Conservation (phyloP, 2,329 filamentous ascomycete species). For the Xylariaceae sp. region DNA sequence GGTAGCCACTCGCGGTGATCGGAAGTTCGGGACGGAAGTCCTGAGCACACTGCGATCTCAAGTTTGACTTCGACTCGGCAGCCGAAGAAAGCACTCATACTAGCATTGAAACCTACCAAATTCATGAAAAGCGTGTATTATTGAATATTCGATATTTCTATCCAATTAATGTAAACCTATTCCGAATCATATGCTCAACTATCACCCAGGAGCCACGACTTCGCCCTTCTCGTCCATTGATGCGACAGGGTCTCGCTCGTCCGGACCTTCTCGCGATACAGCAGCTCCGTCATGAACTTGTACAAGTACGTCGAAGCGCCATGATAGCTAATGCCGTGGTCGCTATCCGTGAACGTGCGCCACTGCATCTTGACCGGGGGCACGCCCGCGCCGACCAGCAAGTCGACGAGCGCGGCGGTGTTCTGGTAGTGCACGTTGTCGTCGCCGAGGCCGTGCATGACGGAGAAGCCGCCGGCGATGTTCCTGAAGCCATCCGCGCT, state of each 20-base stretch:
- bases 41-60: no score
- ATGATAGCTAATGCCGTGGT: slow-evolving; percentile 64
- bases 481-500: slow-evolving; percentile 63
- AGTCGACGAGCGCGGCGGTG: slow-evolving; percentile 61
- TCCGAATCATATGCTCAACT: neutral
- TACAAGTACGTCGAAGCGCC: slow-evolving; percentile 60
- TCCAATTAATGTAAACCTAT: neutral
- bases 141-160: neutral
- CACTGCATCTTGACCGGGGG: slow-evolving; percentile 64
- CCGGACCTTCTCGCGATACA: slow-evolving; percentile 61
- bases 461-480: slow-evolving; percentile 60
- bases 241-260: slow-evolving; percentile 25
- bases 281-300: slow-evolving; percentile 61
- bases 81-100: no score
- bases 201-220: slow-evolving; percentile 3
- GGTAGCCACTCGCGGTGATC: no score
- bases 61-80: no score
- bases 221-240: slow-evolving; percentile 34
- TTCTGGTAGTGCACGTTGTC: slow-evolving; percentile 76
- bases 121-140: no score
- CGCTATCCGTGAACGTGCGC: slow-evolving; percentile 67
- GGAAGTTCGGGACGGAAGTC: no score
- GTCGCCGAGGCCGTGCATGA: slow-evolving; percentile 69
- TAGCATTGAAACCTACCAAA: no score
- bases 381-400: slow-evolving; percentile 61